A percentile compares a stretch with the other conserved stretches of the same genome.
phyloP scores from a whole-genome alignment of 73 alveolate species.

The Paramecium sonneborni region DNA sequence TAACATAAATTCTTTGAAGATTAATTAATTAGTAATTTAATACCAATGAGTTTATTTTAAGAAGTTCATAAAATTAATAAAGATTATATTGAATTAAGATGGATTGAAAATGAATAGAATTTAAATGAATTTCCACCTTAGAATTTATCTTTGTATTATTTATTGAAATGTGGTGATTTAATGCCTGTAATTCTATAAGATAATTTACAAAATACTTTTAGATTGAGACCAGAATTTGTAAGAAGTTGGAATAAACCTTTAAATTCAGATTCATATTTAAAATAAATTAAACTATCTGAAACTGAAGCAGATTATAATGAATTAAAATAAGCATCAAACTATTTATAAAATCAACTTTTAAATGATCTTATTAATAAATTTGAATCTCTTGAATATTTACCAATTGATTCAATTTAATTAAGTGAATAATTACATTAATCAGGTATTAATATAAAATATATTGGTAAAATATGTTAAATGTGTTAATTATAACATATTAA shows the following conservation, averaged over 20 bases:
- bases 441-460: neutral
- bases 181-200: neutral
- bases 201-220: neutral
- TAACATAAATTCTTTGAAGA: conserved; percentile 17
- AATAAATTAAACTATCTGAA: neutral
- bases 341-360: neutral
- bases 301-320: neutral
- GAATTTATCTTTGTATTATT: neutral
- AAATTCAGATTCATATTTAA: neutral
- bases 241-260: neutral
- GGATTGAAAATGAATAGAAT: conserved; percentile 25
- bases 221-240: conserved; percentile 35
- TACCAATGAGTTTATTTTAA: conserved; percentile 3
- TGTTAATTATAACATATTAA: conserved; percentile 3
- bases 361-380: neutral
- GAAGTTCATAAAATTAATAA: conserved; percentile 4
- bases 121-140: conserved; percentile 9
- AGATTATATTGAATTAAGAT: conserved; percentile 44
- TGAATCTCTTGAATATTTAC: neutral
- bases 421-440: neutral
- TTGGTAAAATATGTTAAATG: neutral
- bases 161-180: conserved; percentile 34
- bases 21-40: neutral
- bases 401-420: neutral
- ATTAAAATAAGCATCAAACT: neutral